Conservation (phyloP, 106 monocot genomes). For the Amphibolis antarctica region DNA sequence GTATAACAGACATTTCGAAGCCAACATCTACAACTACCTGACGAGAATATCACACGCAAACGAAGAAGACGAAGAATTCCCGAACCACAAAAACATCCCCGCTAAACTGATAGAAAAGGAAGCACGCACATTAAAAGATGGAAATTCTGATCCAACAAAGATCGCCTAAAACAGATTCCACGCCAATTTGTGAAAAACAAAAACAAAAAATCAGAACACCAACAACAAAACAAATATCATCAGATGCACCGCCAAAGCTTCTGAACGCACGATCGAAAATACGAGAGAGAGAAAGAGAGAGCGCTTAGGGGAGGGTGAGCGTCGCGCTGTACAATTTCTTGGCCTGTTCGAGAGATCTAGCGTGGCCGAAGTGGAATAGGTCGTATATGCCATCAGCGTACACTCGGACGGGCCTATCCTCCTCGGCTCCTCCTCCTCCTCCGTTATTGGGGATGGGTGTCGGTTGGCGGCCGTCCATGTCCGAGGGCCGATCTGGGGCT, state of each 20-base stretch:
- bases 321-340: conserved; percentile 12
- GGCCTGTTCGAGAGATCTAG: conserved; percentile 23
- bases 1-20: too few species aligned
- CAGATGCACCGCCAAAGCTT: too few species aligned
- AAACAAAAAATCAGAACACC: neutral
- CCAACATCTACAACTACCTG: too few species aligned
- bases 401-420: conserved; percentile 16
- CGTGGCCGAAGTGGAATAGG: conserved; percentile 26
- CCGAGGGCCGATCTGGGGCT: too few species aligned
- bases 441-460: neutral
- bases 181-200: neutral
- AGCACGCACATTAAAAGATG: too few species aligned
- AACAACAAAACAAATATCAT: neutral
- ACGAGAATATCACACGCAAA: too few species aligned
- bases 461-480: neutral
- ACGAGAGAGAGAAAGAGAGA: too few species aligned
- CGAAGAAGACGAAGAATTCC: too few species aligned
- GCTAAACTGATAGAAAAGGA: neutral
- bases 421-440: neutral
- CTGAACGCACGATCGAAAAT: too few species aligned
- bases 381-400: conserved; percentile 28
- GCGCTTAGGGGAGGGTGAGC: neutral
- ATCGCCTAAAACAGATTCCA: neutral
- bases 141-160: too few species aligned
- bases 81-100: neutral